phyloP scores from a whole-genome alignment of 805 yeast genomes.

The Yamadazyma laniorum region DNA sequence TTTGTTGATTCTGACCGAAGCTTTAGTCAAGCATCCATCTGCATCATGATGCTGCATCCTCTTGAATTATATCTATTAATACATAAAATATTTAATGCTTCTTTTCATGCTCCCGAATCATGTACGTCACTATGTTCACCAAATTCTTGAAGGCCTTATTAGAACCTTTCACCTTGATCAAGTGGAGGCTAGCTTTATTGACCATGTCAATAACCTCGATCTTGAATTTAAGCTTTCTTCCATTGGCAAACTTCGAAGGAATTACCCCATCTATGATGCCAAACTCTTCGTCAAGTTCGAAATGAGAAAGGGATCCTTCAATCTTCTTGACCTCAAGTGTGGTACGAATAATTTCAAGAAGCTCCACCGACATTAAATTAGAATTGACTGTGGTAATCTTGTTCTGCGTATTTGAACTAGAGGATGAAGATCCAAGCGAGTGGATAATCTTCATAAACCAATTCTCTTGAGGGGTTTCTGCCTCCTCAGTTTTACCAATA shows the following conservation, averaged over 20 bases:
- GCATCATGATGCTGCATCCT: too few relatives aligned
- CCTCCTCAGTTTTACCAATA: background rate
- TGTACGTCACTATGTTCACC: slow-evolving; percentile 40
- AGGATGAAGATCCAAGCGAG: slow-evolving; percentile 17
- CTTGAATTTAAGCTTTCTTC: slow-evolving; percentile 47
- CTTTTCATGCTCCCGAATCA: slow-evolving; percentile 39
- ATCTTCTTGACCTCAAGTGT: slow-evolving; percentile 46
- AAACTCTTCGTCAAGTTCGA: slow-evolving; percentile 43
- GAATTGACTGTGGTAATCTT: slow-evolving; percentile 36
- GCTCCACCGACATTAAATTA: slow-evolving; percentile 25
- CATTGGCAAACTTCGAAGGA: slow-evolving; percentile 46
- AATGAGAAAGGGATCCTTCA: slow-evolving; percentile 48
- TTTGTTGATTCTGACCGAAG: too few relatives aligned
- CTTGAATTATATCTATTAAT: slow-evolving; percentile 3
- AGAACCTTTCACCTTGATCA: slow-evolving; percentile 46
- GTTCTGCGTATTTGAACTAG: slow-evolving; percentile 10
- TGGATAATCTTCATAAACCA: slow-evolving; percentile 42
- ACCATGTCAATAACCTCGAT: slow-evolving; percentile 41
- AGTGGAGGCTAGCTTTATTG: slow-evolving; percentile 38
- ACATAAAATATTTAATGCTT: background rate
- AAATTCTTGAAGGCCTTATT: slow-evolving; percentile 45
- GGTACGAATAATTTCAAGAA: slow-evolving; percentile 34
- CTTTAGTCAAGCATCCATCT: too few relatives aligned
- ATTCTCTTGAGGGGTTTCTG: slow-evolving; percentile 19
- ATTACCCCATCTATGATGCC: slow-evolving; percentile 45